Evolutionary conservation across 176 grass and related monocot genomes (phyloP), one percentile per base, ranked within the genome.

Genomic region (Triticum urartu): DNA sequence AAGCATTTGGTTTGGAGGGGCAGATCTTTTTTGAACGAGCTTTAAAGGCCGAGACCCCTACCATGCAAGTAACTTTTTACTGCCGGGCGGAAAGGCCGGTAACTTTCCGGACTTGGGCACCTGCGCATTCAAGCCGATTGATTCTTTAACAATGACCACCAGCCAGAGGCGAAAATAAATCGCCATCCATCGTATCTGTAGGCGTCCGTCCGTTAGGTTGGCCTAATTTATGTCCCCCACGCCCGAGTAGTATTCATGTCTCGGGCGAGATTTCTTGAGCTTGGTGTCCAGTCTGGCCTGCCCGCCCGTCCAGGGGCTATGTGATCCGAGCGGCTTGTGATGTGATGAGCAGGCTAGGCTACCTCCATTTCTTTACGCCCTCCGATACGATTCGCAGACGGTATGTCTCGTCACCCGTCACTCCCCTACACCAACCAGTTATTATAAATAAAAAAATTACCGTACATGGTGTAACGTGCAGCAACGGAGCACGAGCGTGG

Each of bases 121-220:
- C 82, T 82, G 54, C 60, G 67, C 40, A 50, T 79, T 34, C 33
- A 88, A 72, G 42, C 52, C 22, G 33, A n/a, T 77, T 30, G 73
- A 83, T 88, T 81, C 75, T 81, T 85, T 88, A 91, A 85, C 69
- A 88, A 85, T 70, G 89, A 88, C 85, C 77, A 63, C 76, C 82
- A 79, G 22, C 8, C 34, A 32, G 32, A 42, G 24, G 30, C 5
- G 15, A 43, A 87, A 83, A 69, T 40, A 40, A 54, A 54, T 18
- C 50, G 20, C 3, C 61, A 68, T 58, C 39, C 8, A 40, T 9
- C 60, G 71, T 64, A 72, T 89, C 34, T 39, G 61, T 34, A 45
- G 68, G 39, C 13, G 78, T 59, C 7, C n/a, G 70, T 73, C 7
- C n/a, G 40, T 74, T 74, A 68, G 30, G 65, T 35, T 33, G n/a